Percentiles rank a stretch among this genome's conserved stretches.
phyloP scores from a whole-genome alignment of 2,329 filamentous ascomycete species.

The Alternaria triticimaculans region DNA sequence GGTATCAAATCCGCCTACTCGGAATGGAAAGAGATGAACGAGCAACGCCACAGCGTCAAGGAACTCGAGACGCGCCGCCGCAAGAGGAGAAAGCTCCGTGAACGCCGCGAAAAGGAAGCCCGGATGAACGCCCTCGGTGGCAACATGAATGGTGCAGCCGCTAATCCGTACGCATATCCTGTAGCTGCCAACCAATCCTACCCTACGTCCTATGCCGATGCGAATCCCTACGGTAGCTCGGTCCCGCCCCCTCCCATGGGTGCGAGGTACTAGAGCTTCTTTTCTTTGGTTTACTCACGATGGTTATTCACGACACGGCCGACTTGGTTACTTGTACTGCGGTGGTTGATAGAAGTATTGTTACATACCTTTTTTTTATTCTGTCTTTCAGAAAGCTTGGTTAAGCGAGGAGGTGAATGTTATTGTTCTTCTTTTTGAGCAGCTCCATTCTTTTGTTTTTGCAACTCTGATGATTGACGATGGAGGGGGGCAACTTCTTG shows the following conservation, averaged over 20 bases:
- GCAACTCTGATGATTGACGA: background rate
- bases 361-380: slow-evolving; percentile 2
- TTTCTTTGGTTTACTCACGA: background rate
- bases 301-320: background rate
- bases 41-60: slow-evolving; percentile 63
- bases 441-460: background rate
- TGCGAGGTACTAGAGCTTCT: slow-evolving; percentile 38
- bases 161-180: slow-evolving; percentile 50
- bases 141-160: slow-evolving; percentile 41
- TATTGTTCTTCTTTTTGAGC: background rate
- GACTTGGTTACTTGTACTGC: background rate
- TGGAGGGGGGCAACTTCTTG: background rate
- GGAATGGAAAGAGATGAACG: slow-evolving; percentile 72
- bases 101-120: slow-evolving; percentile 53
- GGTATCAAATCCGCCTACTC: slow-evolving; percentile 71
- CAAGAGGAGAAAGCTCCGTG: slow-evolving; percentile 53
- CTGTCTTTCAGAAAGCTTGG: background rate
- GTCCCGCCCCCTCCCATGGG: slow-evolving; percentile 52
- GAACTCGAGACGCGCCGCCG: slow-evolving; percentile 61
- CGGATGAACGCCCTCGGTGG: slow-evolving; percentile 49
- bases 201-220: slow-evolving; percentile 51
- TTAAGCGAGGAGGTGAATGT: background rate
- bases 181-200: slow-evolving; percentile 43
- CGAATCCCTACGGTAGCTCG: slow-evolving; percentile 52
- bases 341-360: slow-evolving; percentile 1